Evolutionary conservation across 2,329 filamentous ascomycete species (phyloP).

Genomic region (Xylaria polymorpha): DNA sequence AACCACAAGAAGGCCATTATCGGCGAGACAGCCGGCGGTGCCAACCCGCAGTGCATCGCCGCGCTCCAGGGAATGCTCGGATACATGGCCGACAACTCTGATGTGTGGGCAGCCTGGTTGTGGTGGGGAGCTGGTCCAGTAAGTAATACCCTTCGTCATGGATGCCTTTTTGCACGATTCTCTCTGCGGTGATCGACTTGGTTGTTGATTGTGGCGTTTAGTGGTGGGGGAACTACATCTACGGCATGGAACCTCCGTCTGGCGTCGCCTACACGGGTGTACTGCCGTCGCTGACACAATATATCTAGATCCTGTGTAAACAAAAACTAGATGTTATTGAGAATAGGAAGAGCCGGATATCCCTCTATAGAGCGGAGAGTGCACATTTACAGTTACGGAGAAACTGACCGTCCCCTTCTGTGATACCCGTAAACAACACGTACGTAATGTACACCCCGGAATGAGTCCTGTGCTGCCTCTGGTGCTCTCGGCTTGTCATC

Average conservation of each 20-base stretch:
- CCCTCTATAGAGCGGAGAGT: too few relatives aligned
- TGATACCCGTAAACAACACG: neutral
- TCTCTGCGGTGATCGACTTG: neutral
- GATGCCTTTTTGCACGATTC: neutral
- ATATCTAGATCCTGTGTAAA: slow-evolving; percentile 38
- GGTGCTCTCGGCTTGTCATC: neutral
- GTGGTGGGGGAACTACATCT: slow-evolving; percentile 63
- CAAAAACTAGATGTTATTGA: neutral
- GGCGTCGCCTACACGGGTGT: slow-evolving; percentile 46
- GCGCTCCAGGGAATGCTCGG: slow-evolving; percentile 65
- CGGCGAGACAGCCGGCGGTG: slow-evolving; percentile 68
- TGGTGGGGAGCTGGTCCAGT: slow-evolving; percentile 68
- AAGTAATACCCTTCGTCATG: neutral
- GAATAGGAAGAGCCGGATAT: too few relatives aligned
- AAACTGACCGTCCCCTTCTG: neutral
- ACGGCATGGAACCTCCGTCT: slow-evolving; percentile 48
- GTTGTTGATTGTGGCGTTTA: slow-evolving; percentile 25
- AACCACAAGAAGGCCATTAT: slow-evolving; percentile 67
- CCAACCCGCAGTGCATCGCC: slow-evolving; percentile 62
- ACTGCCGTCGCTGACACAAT: slow-evolving; percentile 45
- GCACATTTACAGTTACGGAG: neutral
- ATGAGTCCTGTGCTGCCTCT: neutral
- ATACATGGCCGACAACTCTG: slow-evolving; percentile 64
- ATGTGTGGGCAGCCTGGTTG: slow-evolving; percentile 67
- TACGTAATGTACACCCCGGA: neutral